phyloP scores from a whole-genome alignment of 2,329 filamentous ascomycete species.

The Aureobasidium namibiae region DNA sequence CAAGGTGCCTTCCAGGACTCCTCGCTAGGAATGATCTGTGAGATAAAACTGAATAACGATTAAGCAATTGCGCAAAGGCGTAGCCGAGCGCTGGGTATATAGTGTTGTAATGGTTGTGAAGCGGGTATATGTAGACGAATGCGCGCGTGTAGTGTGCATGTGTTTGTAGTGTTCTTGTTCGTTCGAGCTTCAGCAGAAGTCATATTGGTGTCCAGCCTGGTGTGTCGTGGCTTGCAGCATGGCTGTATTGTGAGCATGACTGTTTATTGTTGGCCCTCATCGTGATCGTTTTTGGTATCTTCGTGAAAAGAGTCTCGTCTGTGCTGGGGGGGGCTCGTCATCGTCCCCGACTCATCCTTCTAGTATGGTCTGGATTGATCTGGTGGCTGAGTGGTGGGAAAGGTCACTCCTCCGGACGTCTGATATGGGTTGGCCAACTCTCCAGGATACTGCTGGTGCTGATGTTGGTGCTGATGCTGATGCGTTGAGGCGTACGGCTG shows the following conservation, averaged over 20 bases:
- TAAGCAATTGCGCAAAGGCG: not conserved
- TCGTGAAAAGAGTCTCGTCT: not conserved
- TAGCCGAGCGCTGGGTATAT: not conserved
- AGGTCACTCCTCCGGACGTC: not conserved
- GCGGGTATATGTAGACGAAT: not conserved
- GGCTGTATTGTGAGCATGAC: not conserved
- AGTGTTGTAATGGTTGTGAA: not conserved
- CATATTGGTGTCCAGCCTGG: not conserved
- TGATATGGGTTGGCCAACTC: not conserved
- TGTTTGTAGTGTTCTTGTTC: not conserved
- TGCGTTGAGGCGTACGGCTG: not conserved
- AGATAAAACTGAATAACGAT: not conserved
- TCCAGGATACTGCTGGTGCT: not conserved
- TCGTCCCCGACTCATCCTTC: not conserved
- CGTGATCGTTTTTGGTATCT: not conserved
- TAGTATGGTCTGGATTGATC: not conserved
- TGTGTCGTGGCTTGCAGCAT: not conserved
- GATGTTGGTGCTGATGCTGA: too few relatives aligned
- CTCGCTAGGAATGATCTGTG: constrained; percentile 11
- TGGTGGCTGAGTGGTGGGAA: not conserved
- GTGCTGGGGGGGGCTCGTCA: not conserved
- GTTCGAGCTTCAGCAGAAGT: not conserved
- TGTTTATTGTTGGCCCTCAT: not conserved
- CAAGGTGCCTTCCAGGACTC: constrained; percentile 9
- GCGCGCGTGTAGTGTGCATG: not conserved